phyloP scores from a whole-genome alignment of 768 basidiomycete genomes.

The Leccinum pellstonianum region DNA sequence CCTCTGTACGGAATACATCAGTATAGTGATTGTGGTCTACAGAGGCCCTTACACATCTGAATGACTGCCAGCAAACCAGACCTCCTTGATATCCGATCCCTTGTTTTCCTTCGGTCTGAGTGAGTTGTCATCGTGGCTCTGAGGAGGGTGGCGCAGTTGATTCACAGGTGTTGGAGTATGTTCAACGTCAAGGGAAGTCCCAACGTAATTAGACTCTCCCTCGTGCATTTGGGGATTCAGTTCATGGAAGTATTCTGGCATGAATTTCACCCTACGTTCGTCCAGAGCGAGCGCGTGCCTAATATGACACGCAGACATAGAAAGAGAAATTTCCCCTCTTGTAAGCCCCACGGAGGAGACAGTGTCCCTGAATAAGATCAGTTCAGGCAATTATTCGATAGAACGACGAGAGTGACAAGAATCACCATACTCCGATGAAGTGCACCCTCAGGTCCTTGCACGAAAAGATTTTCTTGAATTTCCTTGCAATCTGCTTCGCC shows the following conservation, averaged over 20 bases:
- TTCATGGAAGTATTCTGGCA: background rate
- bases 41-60: background rate
- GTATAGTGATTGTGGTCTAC: background rate
- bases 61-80: background rate
- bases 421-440: background rate
- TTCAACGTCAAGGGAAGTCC: background rate
- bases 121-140: background rate
- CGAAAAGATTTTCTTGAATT: background rate
- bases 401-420: background rate
- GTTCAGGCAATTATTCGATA: background rate
- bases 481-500: background rate
- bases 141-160: background rate
- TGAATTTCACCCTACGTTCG: background rate
- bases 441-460: background rate
- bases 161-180: background rate
- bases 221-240: background rate
- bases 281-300: background rate
- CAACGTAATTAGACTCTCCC: background rate
- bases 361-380: background rate
- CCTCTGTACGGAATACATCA: background rate
- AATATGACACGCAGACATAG: background rate
- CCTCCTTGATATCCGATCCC: background rate
- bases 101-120: background rate
- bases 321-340: background rate
- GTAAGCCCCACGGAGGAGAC: background rate